Evolutionary conservation across 768 basidiomycete genomes (phyloP), one percentile per base, ranked within the genome.

Genomic region (Suillus paluster): DNA sequence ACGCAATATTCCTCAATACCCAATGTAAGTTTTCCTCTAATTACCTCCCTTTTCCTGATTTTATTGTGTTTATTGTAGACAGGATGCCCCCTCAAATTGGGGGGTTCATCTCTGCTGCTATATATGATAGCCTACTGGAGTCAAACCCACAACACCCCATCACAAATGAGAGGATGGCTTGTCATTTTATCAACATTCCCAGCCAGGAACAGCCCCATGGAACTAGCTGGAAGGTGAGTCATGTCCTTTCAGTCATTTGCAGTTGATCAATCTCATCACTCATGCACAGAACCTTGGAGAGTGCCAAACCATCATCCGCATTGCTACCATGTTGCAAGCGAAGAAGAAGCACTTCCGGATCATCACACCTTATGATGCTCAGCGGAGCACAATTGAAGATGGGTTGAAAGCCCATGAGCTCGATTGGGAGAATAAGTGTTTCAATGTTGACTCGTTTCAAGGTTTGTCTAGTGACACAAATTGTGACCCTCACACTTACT

Each of bases 1-100:
- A 77, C 27, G 77, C 81, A 3, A 62, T 84, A 5, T 86, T 94
- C 63, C 78, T 94, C 42, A 78, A 92, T 64, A 92, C 81, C 1
- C 92, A 94, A 75, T 94, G 93, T 92, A 71, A 68, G 84, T 44
- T 61, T 61, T 11, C 56, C 15, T 14, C 23, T 4, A 38, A 23
- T 25, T 46, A 10, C 58, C 61, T 30, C n/a, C 9, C 23, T 59
- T 11, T 14, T 2, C 34, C 55, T 30, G 30, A 27, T 39, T 71
- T 33, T 65, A 60, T 48, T 39, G 56, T 14, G 49, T 25, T 67
- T 59, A 41, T 50, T 60, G 25, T 60, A 94, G 93, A 94, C 66
- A 86, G 93, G 1, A 92, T 95, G 91, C 92, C 92, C 57, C 85
- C 87, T 56, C 85, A 91, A 64, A 88, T 93, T 78, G 91, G 92